phyloP scores from a whole-genome alignment of 2,329 filamentous ascomycete species.

The Colletotrichum limetticola region DNA sequence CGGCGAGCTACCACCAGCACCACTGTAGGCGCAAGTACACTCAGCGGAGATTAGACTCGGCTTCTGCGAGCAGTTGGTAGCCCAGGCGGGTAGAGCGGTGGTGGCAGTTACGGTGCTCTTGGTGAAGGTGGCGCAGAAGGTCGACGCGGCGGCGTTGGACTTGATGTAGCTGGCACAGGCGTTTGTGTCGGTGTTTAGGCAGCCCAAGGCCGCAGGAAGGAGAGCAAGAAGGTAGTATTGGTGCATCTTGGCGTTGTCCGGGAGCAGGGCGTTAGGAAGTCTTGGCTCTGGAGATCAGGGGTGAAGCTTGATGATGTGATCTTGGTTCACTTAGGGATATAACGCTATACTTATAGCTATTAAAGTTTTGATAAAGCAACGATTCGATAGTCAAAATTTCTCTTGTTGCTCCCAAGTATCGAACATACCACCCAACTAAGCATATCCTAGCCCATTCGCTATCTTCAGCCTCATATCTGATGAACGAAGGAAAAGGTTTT shows the following conservation, averaged over 20 bases:
- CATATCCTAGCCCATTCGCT: background rate
- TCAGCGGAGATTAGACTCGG: conserved; percentile 45
- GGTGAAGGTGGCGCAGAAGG: conserved; percentile 48
- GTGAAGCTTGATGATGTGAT: conserved; percentile 12
- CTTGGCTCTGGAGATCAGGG: background rate
- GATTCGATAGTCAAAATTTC: background rate
- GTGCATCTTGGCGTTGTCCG: conserved; percentile 32
- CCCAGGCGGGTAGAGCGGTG: conserved; percentile 42
- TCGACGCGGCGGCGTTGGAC: conserved; percentile 42
- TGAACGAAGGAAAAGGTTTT: conserved; percentile 10
- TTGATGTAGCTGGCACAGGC: conserved; percentile 47
- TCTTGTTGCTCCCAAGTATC: background rate
- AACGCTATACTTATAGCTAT: conserved; percentile 2
- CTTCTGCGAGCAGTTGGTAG: conserved; percentile 42
- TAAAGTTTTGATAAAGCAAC: background rate
- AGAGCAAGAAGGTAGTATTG: conserved; percentile 37
- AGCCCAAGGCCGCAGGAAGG: conserved; percentile 40
- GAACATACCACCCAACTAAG: background rate
- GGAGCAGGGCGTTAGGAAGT: background rate
- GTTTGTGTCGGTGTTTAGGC: conserved; percentile 43
- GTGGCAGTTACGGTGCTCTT: conserved; percentile 41
- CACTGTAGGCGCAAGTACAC: conserved; percentile 42
- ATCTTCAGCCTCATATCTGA: background rate
- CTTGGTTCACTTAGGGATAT: conserved; percentile 1
- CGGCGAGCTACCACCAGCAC: conserved; percentile 26